Percentiles rank a stretch among this genome's conserved stretches.
These are phyloP conservation scores for Trichophyton verrucosum DNA, from an alignment of 2,329 filamentous ascomycete species.

Conservation along the genomic window DNA sequence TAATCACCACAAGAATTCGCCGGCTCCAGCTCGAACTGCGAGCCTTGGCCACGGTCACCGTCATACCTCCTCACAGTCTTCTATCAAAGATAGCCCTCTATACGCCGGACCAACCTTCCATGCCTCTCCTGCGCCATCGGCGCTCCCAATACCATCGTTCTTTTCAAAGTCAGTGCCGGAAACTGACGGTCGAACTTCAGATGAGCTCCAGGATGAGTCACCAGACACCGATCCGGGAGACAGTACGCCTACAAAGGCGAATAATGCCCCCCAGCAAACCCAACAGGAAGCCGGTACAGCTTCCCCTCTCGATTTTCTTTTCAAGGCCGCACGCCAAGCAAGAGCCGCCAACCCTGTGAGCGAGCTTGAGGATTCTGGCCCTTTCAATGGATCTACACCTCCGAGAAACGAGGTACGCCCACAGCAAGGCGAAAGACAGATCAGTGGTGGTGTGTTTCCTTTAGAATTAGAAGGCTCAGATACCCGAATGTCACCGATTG, in stretches of 20 bases:
- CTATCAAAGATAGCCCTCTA: constrained; percentile 31
- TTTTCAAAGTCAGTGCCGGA: constrained; percentile 63
- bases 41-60: constrained; percentile 15
- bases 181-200: constrained; percentile 32
- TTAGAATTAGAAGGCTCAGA: constrained; percentile 54
- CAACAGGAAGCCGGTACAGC: constrained; percentile 31
- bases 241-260: constrained; percentile 36
- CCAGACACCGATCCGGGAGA: constrained; percentile 26
- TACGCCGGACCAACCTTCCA: constrained; percentile 95
- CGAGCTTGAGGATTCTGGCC: constrained; percentile 22
- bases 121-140: constrained; percentile 80
- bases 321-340: constrained; percentile 65
- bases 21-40: neutral
- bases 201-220: constrained; percentile 31
- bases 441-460: constrained; percentile 47
- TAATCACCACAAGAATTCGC: neutral
- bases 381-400: neutral
- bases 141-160: constrained; percentile 83
- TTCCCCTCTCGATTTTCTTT: constrained; percentile 81
- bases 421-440: constrained; percentile 35
- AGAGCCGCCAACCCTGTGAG: constrained; percentile 44
- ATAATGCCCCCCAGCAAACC: constrained; percentile 21
- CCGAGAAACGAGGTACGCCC: constrained; percentile 15
- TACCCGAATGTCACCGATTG: constrained; percentile 42
- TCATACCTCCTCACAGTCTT: constrained; percentile 25